Evolutionary conservation across 208 protist species (phyloP), one percentile per base, ranked within the genome.

Genomic region (Porcisia deanei): DNA sequence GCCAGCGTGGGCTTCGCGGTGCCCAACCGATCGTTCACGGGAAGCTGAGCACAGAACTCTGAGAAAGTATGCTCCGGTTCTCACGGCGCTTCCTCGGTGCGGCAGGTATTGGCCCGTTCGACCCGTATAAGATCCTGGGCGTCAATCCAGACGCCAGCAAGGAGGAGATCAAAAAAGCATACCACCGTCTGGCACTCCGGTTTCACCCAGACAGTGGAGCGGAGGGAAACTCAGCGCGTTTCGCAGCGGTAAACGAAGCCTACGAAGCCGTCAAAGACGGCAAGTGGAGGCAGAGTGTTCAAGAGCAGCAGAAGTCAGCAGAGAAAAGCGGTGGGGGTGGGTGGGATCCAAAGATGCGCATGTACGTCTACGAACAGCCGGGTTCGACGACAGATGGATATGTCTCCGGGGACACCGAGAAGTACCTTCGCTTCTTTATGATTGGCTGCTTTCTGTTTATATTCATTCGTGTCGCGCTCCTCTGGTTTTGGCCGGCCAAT

Each of bases 41-140:
- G 37, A 4, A 16, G 39, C n/a, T 7, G 61, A 66, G 61, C 34
- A n/a, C 39, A n/a, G 52, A 30, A 1, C 10, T 7, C 25, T 8
- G 59, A 64, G 22, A 43, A 66, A n/a, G 12, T 20, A 85, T 88
- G 83, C 73, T 89, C 22, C 77, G 85, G 45, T 65, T 77, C 22
- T 79, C 82, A 43, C 75, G 77, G 22, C 45, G 54, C 8, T 5
- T 85, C 37, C 67, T 90, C 43, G 80, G 18, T n/a, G 76, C 75
- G 20, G 91, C 83, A 9, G 82, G 82, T 16, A 70, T 67, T 20
- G 91, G 91, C 9, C 91, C 91, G 2, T 96, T 96, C 68, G 86
- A 96, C 73, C 91, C 91, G 1, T 94, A 94, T 80, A 91, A 92
- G 67, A 96, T 96, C 71, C 84, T 96, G 25, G 91, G 91, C 22